Percentiles rank a stretch among this genome's conserved stretches.
These are phyloP conservation scores for Daldinia bambusicola DNA, from an alignment of 495 filamentous ascomycete species.

Conservation along the genomic window DNA sequence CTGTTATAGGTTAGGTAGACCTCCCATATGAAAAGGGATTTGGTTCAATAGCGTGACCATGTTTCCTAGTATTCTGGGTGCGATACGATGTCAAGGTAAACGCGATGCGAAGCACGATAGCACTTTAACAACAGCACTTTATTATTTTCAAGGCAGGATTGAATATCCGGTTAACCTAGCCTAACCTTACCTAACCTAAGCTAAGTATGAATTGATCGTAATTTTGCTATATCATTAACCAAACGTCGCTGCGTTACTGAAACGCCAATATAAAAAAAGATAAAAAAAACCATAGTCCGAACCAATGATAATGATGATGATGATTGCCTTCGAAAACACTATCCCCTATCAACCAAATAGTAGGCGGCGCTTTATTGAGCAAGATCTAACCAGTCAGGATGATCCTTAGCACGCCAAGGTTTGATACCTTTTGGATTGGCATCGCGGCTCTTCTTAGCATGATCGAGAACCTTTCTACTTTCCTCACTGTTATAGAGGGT, in stretches of 20 bases:
- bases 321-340: neutral
- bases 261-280: neutral
- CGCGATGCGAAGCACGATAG: neutral
- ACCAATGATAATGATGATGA: neutral
- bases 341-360: neutral
- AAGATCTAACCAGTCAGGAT: constrained; percentile 60
- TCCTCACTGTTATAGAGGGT: constrained; percentile 52
- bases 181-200: constrained; percentile 2
- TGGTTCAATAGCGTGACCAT: too few relatives aligned
- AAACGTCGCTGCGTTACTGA: neutral
- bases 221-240: neutral
- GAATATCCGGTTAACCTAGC: too few relatives aligned
- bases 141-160: neutral
- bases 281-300: neutral
- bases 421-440: constrained; percentile 60
- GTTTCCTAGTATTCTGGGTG: too few relatives aligned
- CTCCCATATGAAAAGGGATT: too few relatives aligned
- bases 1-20: too few relatives aligned
- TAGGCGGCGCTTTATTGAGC: constrained; percentile 20
- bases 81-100: too few relatives aligned
- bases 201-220: neutral
- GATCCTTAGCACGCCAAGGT: constrained; percentile 60
- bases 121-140: neutral
- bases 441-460: constrained; percentile 56
- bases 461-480: constrained; percentile 53